Conservation (phyloP, 2,329 filamentous ascomycete species). For the Zymoseptoria ardabiliae region DNA sequence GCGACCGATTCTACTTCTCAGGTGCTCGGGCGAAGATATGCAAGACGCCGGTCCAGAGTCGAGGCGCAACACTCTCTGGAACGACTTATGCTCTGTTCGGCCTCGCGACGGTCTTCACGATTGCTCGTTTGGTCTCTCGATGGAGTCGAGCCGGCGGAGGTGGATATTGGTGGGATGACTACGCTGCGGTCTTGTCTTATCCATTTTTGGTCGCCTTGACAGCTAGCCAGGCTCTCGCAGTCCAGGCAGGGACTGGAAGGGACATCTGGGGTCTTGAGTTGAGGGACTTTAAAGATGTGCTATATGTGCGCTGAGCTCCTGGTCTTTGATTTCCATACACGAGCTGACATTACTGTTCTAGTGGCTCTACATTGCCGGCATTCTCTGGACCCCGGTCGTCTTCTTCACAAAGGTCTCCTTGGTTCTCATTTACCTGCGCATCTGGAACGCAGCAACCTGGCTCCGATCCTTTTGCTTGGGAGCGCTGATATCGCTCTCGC, state of each 20-base stretch:
- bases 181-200: not conserved
- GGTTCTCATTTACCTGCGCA: conserved; percentile 4
- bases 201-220: conserved; percentile 5
- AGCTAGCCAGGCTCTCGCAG: conserved; percentile 4
- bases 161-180: conserved; percentile 9
- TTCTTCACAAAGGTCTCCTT: conserved; percentile 5
- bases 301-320: not conserved
- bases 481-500: conserved; percentile 1
- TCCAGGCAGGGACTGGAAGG: conserved; percentile 7
- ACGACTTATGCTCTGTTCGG: conserved; percentile 5
- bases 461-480: conserved; percentile 3
- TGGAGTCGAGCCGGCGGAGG: conserved; percentile 2
- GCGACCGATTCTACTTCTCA: conserved; percentile 4
- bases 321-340: too few relatives aligned
- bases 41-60: conserved; percentile 1
- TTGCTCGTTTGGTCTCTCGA: not conserved
- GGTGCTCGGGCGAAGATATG: conserved; percentile 5
- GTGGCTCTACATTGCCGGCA: conserved; percentile 10
- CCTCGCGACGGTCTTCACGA: conserved; percentile 2
- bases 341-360: not conserved
- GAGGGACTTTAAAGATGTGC: not conserved
- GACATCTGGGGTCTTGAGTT: conserved; percentile 6
- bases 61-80: conserved; percentile 2
- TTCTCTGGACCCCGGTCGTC: conserved; percentile 6
- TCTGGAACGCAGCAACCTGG: conserved; percentile 2